Conservation (phyloP, 768 basidiomycete species). For the Termitomyces eurrhizus region DNA sequence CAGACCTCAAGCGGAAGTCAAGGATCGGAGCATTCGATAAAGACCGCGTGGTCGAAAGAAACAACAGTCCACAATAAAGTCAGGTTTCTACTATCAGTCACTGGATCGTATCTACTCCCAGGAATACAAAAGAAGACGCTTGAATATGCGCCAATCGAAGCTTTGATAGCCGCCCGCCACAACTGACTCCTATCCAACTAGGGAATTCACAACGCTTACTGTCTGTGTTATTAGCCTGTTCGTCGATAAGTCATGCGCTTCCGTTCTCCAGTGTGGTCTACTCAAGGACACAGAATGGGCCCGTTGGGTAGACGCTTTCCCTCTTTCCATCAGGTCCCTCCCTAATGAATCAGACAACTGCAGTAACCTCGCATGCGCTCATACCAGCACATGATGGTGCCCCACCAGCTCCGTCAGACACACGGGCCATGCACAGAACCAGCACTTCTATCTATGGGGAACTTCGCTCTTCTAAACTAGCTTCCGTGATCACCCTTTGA, state of each 20-base stretch:
- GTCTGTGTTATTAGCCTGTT: background rate
- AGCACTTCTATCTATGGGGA: background rate
- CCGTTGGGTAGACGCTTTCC: background rate
- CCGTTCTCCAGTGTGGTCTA: background rate
- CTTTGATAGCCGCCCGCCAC: background rate
- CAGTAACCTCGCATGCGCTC: background rate
- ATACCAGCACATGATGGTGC: no score
- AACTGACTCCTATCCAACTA: background rate
- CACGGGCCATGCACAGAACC: background rate
- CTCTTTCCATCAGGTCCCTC: background rate
- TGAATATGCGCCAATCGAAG: background rate
- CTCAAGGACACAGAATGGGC: background rate
- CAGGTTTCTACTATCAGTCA: no score
- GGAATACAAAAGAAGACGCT: no score
- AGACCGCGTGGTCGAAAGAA: no score
- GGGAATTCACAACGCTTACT: background rate
- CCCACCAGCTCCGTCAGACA: no score
- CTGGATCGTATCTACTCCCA: no score
- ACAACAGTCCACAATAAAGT: no score
- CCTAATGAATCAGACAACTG: background rate
- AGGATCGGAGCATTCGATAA: no score
- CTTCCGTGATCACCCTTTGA: background rate
- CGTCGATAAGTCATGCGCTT: background rate
- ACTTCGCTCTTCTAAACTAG: background rate
- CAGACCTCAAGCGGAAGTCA: no score